Evolutionary conservation across 805 yeast genomes (phyloP).

Genomic region (Hanseniaspora jakobsenii): DNA sequence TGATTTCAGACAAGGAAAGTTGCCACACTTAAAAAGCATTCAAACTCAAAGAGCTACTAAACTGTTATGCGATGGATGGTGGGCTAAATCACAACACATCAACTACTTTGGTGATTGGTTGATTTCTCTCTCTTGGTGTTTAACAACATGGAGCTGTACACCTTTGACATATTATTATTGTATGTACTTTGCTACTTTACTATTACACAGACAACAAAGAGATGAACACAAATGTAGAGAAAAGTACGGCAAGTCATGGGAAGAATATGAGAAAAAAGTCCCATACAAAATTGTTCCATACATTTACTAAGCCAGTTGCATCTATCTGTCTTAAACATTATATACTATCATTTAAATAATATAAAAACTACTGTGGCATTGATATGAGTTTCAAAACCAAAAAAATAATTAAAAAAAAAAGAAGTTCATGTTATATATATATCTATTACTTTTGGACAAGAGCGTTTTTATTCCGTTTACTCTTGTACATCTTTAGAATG

Average conservation of each 20-base stretch:
- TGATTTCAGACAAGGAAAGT: constrained; percentile 65
- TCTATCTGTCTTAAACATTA: no score
- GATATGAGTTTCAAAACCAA: no score
- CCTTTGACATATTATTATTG: constrained; percentile 81
- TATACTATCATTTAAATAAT: constrained; percentile 1
- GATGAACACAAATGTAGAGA: constrained; percentile 83
- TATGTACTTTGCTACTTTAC: constrained; percentile 64
- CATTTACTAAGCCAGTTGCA: constrained; percentile 63
- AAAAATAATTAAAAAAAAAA: neutral
- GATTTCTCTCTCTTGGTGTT: constrained; percentile 82
- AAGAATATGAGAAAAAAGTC: constrained; percentile 62
- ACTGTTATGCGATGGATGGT: constrained; percentile 86
- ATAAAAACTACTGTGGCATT: no score
- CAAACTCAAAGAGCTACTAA: constrained; percentile 66
- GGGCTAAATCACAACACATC: constrained; percentile 85
- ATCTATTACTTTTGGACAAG: no score
- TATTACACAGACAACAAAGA: constrained; percentile 78
- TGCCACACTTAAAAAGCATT: constrained; percentile 56
- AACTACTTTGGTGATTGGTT: constrained; percentile 95
- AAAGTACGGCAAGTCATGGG: constrained; percentile 83
- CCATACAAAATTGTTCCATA: constrained; percentile 88
- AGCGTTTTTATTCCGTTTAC: neutral
- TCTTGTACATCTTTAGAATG: constrained; percentile 58
- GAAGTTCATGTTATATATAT: no score
- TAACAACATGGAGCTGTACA: constrained; percentile 73